Percentiles rank a stretch among this genome's conserved stretches.
phyloP scores from a whole-genome alignment of 1,284 basidiomycete species.

The Rhodotorula sp. region DNA sequence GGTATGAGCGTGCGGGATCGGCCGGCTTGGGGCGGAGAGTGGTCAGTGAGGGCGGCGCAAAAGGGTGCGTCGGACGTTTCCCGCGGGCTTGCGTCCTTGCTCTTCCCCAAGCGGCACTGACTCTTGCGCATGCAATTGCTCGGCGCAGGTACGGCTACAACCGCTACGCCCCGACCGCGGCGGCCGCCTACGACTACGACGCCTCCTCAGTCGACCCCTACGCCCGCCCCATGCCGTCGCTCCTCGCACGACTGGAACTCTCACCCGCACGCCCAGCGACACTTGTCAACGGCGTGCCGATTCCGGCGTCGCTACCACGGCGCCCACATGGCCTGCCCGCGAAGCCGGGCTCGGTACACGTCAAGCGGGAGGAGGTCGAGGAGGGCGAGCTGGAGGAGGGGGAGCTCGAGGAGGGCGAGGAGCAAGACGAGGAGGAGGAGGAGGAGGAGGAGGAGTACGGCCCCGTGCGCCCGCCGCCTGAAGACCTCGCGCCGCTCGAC shows the following conservation, averaged over 20 bases:
- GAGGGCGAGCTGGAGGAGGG: slow-evolving; percentile 9
- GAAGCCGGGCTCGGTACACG: neutral
- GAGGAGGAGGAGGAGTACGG: neutral
- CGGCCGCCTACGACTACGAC: neutral
- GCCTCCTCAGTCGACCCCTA: neutral
- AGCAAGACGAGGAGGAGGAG: slow-evolving; percentile 1
- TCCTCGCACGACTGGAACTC: neutral
- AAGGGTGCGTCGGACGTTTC: neutral
- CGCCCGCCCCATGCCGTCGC: neutral
- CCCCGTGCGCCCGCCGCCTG: neutral
- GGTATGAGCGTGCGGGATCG: neutral
- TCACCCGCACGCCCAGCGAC: neutral
- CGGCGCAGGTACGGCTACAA: neutral
- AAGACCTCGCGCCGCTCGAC: neutral
- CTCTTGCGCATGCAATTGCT: no score
- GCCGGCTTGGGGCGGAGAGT: neutral
- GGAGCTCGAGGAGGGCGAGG: neutral
- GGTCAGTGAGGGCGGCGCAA: neutral
- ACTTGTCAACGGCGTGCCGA: slow-evolving; percentile 11
- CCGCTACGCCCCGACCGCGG: neutral
- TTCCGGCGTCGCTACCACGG: neutral
- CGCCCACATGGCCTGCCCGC: neutral
- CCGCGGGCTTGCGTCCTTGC: no score
- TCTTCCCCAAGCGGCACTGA: neutral
- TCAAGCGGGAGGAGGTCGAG: neutral